Base-by-base conservation (phyloP, 345 rosid genomes). In the Populus ilicifolia region DNA sequence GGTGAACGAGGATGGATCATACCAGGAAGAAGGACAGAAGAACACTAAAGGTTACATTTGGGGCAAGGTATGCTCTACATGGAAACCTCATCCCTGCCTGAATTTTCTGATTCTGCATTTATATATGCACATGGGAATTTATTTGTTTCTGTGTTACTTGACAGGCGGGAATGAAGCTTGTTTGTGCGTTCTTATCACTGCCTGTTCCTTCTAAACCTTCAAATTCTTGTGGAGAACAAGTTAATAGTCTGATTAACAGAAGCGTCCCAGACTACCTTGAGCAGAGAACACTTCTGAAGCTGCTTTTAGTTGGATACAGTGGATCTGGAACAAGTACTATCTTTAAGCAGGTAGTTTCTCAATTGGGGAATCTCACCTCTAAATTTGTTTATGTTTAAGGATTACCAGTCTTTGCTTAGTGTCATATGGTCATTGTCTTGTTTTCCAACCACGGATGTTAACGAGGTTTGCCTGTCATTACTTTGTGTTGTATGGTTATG, bases 1-100 rank as follows among this genome's bases (percentile, higher is more conserved):
- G 99, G 98, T 96, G 75, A 96, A 94, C 39, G 99, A 96, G 70
- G 99, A 96, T 81, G 99, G 99, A 25, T 96, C 99, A 10, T 96
- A 96, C 85, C 98, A 92, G 86, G 99, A 96, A 83, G 99, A 96
- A 89, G 99, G 99, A 59, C 99, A 96, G 78, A 96, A 89, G 87
- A 96, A 94, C 79, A 92, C 97, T 8, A 96, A 88, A 80, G 99
- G 99, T 82, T 94, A 90, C 83, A 94, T 96, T 79, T 96, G 99
- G 99, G 98, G 99, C 76, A 96, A 91, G 92, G 99, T 96, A 88
- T 66, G 79, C 48, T 69, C 69, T 68, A 20, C 50, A 33, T 38
- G 41, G 50, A 11, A 64, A 54, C 23, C 70, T 69, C 44, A 36
- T 33, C 54, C 61, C 70, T 46, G 10, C 44, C 67, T 69, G 18